Conservation (phyloP, 192 early-diverging fungal species). For the Piromyces sp. region DNA sequence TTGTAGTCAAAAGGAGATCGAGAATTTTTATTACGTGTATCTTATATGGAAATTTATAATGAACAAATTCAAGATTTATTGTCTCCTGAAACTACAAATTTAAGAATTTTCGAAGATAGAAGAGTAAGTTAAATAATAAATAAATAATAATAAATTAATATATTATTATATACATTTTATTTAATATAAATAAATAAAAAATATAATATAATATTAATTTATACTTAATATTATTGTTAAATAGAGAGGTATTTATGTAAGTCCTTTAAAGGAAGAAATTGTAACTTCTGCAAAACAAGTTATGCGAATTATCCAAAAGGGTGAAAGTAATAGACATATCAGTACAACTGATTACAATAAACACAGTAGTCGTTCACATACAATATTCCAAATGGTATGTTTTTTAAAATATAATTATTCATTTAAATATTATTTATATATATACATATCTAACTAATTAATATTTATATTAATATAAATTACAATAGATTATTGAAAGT, state of each 20-base stretch:
- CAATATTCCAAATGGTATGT: conserved; percentile 77
- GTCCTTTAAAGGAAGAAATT: conserved; percentile 51
- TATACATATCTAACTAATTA: too few species aligned
- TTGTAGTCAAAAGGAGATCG: conserved; percentile 30
- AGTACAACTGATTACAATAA: conserved; percentile 88
- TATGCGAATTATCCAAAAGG: conserved; percentile 51
- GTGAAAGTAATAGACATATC: conserved; percentile 71
- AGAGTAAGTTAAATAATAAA: conserved; percentile 13
- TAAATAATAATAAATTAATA: not conserved
- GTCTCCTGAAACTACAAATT: conserved; percentile 56
- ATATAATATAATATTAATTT: too few species aligned
- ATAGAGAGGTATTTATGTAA: conserved; percentile 53
- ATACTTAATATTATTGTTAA: too few species aligned
- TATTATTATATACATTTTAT: too few species aligned
- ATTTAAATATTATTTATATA: too few species aligned
- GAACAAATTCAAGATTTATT: conserved; percentile 82
- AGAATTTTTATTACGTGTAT: conserved; percentile 84
- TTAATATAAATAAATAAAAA: too few species aligned
- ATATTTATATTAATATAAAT: too few species aligned
- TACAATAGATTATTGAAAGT: conserved; percentile 51
- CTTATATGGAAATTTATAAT: conserved; percentile 97
- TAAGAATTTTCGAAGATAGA: conserved; percentile 73
- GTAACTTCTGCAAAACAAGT: conserved; percentile 54
- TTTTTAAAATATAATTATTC: too few species aligned
- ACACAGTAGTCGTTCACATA: conserved; percentile 78